Evolutionary conservation across 2,329 filamentous ascomycete species (phyloP).

Genomic region (Ophiostoma fasciatum): DNA sequence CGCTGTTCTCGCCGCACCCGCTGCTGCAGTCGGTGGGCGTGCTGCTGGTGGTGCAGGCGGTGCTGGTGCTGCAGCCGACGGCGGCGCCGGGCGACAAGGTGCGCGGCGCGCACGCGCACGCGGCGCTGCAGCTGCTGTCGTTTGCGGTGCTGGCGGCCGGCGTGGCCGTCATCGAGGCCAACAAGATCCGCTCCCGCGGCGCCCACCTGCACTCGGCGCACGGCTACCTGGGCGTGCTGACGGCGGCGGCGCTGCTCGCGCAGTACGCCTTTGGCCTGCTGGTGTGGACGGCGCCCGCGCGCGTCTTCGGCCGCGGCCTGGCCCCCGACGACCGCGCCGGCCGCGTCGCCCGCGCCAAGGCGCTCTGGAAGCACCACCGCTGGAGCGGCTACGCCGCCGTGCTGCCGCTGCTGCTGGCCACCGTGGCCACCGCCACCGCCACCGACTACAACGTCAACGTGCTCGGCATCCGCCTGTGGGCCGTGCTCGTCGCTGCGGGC

Average conservation of each 20-base stretch:
- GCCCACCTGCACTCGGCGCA: slow-evolving; percentile 69
- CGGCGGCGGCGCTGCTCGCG: slow-evolving; percentile 51
- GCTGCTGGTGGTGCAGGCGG: slow-evolving; percentile 61
- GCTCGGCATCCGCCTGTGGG: slow-evolving; percentile 63
- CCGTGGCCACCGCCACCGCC: slow-evolving; percentile 58
- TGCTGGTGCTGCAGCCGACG: slow-evolving; percentile 80
- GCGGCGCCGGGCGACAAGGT: slow-evolving; percentile 60
- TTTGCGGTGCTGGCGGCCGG: slow-evolving; percentile 48
- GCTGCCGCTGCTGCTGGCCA: slow-evolving; percentile 50
- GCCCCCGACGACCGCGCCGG: too few relatives aligned
- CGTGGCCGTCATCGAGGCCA: slow-evolving; percentile 61
- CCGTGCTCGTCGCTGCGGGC: slow-evolving; percentile 47
- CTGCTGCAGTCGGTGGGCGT: slow-evolving; percentile 54
- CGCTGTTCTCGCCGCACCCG: slow-evolving; percentile 81
- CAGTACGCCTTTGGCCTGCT: slow-evolving; percentile 72
- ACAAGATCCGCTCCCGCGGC: slow-evolving; percentile 57
- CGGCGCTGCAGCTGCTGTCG: slow-evolving; percentile 51
- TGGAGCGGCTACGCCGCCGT: slow-evolving; percentile 55
- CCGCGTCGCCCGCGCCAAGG: slow-evolving; percentile 66
- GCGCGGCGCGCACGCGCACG: slow-evolving; percentile 46
- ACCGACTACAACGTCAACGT: slow-evolving; percentile 59
- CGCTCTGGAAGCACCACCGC: slow-evolving; percentile 82
- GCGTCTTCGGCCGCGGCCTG: slow-evolving; percentile 58
- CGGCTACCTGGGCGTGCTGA: slow-evolving; percentile 66
- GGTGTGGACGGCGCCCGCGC: slow-evolving; percentile 57